These are phyloP conservation scores for Botrytis fabae DNA, from an alignment of 2,329 filamentous ascomycete genomes.

Conservation along the genomic window DNA sequence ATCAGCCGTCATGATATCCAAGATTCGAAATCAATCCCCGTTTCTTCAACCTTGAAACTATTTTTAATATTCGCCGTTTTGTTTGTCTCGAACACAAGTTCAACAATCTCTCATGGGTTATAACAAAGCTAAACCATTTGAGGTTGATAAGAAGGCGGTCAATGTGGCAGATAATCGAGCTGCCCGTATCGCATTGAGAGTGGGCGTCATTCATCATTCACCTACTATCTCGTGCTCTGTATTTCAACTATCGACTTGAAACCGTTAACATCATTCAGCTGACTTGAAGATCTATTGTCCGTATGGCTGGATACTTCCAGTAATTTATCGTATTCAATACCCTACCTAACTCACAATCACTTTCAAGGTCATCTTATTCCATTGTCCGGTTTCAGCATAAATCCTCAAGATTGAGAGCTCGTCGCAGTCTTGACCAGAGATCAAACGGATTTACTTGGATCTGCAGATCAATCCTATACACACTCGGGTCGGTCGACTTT, in stretches of 20 bases:
- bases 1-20: conserved; percentile 35
- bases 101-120: background rate
- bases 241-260: conserved; percentile 7
- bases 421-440: background rate
- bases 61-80: background rate
- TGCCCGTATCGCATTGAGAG: background rate
- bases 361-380: conserved; percentile 27
- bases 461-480: background rate
- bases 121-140: background rate
- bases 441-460: background rate
- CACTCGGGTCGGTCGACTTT: background rate
- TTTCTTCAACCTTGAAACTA: background rate
- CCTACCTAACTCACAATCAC: background rate
- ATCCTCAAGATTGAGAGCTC: conserved; percentile 30
- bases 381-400: conserved; percentile 26
- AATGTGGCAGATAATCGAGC: conserved; percentile 7
- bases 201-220: conserved; percentile 11
- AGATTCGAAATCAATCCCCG: background rate
- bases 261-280: conserved; percentile 17
- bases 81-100: conserved; percentile 7
- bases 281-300: conserved; percentile 13
- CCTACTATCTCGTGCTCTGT: conserved; percentile 18
- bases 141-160: conserved; percentile 23
- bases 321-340: conserved; percentile 15
- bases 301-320: background rate